Conservation (phyloP, 805 yeast genomes). For the Candida multigemmis region DNA sequence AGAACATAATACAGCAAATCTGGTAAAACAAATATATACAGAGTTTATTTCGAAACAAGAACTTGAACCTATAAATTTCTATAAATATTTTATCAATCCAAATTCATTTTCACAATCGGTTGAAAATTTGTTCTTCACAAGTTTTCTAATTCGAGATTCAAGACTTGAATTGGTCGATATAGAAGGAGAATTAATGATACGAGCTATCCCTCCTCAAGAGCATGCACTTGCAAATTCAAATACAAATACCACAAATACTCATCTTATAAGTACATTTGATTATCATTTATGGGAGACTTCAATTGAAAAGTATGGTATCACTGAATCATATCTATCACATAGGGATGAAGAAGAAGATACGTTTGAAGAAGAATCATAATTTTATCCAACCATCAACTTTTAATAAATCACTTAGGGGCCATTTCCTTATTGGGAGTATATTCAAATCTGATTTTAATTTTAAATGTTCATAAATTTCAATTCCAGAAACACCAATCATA, state of each 20-base stretch:
- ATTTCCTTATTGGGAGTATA: conserved; percentile 62
- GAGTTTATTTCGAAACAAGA: conserved; percentile 20
- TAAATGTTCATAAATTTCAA: conserved; percentile 64
- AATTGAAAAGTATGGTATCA: conserved; percentile 46
- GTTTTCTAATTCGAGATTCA: conserved; percentile 74
- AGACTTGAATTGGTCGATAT: conserved; percentile 42
- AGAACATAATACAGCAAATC: conserved; percentile 55
- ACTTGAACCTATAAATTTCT: conserved; percentile 41
- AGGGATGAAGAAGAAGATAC: conserved; percentile 22
- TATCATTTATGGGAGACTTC: conserved; percentile 55
- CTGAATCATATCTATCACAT: conserved; percentile 42
- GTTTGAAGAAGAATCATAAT: conserved; percentile 9
- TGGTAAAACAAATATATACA: conserved; percentile 48
- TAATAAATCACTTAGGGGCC: conserved; percentile 62
- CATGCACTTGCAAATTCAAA: conserved; percentile 8
- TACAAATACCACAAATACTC: conserved; percentile 29
- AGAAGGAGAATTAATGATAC: conserved; percentile 38
- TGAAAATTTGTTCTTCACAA: conserved; percentile 76
- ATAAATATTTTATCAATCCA: conserved; percentile 66
- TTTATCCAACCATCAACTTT: conserved; percentile 43
- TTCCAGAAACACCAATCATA: conserved; percentile 98
- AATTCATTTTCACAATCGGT: conserved; percentile 66
- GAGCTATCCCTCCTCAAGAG: conserved; percentile 17
- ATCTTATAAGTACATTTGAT: conserved; percentile 68
- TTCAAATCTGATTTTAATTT: conserved; percentile 39